A percentile compares a stretch with the other conserved stretches of the same genome.
Conservation (phyloP, 1,284 basidiomycete genomes). For the Tranzscheliella williamsii region DNA sequence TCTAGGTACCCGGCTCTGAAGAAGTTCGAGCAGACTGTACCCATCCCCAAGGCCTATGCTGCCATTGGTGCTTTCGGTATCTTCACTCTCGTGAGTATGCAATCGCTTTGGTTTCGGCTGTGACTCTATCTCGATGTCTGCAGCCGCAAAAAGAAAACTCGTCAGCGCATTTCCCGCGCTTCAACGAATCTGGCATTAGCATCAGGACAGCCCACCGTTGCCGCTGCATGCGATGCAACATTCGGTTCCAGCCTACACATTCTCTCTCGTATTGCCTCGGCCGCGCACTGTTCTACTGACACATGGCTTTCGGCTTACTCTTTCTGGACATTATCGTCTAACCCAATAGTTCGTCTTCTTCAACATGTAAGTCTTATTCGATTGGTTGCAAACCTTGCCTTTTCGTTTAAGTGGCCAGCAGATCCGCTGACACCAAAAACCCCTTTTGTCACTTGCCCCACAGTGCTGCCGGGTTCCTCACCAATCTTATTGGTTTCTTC, state of each 20-base stretch:
- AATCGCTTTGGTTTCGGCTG: too few relatives aligned
- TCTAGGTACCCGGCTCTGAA: conserved; percentile 75
- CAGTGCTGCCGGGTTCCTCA: conserved; percentile 60
- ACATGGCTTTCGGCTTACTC: background rate
- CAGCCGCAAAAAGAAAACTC: too few relatives aligned
- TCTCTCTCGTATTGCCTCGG: too few relatives aligned
- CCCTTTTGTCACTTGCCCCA: background rate
- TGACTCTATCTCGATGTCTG: too few relatives aligned
- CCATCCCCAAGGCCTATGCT: conserved; percentile 88
- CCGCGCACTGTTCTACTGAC: too few relatives aligned
- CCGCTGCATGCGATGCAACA: too few relatives aligned
- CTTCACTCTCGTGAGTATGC: conserved; percentile 58
- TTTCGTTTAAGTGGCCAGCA: too few relatives aligned
- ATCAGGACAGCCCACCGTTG: too few relatives aligned
- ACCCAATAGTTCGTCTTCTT: conserved; percentile 63
- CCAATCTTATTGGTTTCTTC: conserved; percentile 59
- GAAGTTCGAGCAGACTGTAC: conserved; percentile 81
- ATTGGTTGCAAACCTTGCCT: background rate
- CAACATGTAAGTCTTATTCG: conserved; percentile 50
- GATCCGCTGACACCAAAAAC: background rate
- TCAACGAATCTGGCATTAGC: too few relatives aligned
- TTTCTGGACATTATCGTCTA: background rate
- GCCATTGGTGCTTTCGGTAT: conserved; percentile 75
- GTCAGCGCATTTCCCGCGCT: too few relatives aligned
- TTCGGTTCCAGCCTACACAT: too few relatives aligned